These are phyloP conservation scores for Rhizopogon rudus DNA, from an alignment of 768 basidiomycete species.

Conservation along the genomic window DNA sequence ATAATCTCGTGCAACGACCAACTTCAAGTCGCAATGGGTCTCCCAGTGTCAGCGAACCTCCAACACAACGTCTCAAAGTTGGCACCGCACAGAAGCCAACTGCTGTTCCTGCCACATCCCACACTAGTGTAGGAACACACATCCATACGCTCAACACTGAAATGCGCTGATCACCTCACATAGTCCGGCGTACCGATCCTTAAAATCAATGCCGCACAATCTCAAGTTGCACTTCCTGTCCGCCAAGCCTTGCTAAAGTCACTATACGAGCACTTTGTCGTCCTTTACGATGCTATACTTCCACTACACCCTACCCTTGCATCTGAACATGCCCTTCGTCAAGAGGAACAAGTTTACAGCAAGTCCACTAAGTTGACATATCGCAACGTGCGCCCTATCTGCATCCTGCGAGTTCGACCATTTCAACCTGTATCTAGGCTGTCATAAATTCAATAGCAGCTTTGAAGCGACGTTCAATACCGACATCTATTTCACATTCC, in stretches of 20 bases:
- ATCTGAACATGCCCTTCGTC: conserved; percentile 71
- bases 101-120: conserved; percentile 37
- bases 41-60: conserved; percentile 38
- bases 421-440: conserved; percentile 32
- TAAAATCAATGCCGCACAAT: conserved; percentile 59
- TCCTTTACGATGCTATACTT: conserved; percentile 58
- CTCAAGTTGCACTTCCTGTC: conserved; percentile 67
- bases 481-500: conserved; percentile 53
- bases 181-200: conserved; percentile 64
- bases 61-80: conserved; percentile 59
- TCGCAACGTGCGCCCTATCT: conserved; percentile 57
- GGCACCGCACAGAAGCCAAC: conserved; percentile 38
- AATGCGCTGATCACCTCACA: not conserved
- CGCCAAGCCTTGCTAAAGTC: conserved; percentile 74
- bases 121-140: conserved; percentile 20
- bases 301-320: conserved; percentile 56
- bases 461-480: conserved; percentile 48
- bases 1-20: conserved; percentile 20
- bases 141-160: not conserved
- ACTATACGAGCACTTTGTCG: conserved; percentile 66
- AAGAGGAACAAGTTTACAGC: conserved; percentile 77
- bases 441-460: conserved; percentile 47
- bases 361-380: conserved; percentile 76
- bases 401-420: not conserved
- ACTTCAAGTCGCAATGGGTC: conserved; percentile 17